These are phyloP conservation scores for Hygrophoropsis aurantiaca DNA, from an alignment of 768 basidiomycete species.

Conservation along the genomic window DNA sequence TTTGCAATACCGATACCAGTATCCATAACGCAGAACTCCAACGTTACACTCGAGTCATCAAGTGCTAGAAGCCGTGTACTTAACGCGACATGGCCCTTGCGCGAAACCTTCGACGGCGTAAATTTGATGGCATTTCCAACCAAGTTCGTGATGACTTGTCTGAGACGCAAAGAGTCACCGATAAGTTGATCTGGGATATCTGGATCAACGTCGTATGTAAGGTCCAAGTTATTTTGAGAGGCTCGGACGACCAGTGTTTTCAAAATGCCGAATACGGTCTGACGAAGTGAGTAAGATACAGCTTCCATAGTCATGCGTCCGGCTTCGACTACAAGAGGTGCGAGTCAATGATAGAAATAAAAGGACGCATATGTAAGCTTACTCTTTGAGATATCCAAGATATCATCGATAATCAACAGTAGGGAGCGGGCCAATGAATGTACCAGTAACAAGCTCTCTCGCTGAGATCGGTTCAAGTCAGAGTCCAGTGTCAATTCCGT, in stretches of 20 bases:
- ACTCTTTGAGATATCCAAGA: conserved; percentile 99
- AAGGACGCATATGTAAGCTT: conserved; percentile 36
- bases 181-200: conserved; percentile 96
- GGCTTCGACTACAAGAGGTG: conserved; percentile 74
- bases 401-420: conserved; percentile 97
- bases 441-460: conserved; percentile 93
- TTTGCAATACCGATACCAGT: conserved; percentile 99
- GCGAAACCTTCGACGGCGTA: conserved; percentile 75
- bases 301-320: conserved; percentile 99
- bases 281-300: conserved; percentile 96
- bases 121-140: conserved; percentile 98
- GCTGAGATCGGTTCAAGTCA: conserved; percentile 89
- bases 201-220: conserved; percentile 94
- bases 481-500: conserved; percentile 96
- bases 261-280: conserved; percentile 94
- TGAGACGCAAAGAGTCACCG: conserved; percentile 90
- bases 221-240: conserved; percentile 92
- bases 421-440: conserved; percentile 92
- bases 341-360: conserved; percentile 7
- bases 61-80: conserved; percentile 77
- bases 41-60: conserved; percentile 81
- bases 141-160: conserved; percentile 94
- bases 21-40: conserved; percentile 97
- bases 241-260: conserved; percentile 98
- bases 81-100: conserved; percentile 88